Evolutionary conservation across 768 basidiomycete genomes (phyloP), one percentile per base, ranked within the genome.

Genomic region (Phallus indusiatus): DNA sequence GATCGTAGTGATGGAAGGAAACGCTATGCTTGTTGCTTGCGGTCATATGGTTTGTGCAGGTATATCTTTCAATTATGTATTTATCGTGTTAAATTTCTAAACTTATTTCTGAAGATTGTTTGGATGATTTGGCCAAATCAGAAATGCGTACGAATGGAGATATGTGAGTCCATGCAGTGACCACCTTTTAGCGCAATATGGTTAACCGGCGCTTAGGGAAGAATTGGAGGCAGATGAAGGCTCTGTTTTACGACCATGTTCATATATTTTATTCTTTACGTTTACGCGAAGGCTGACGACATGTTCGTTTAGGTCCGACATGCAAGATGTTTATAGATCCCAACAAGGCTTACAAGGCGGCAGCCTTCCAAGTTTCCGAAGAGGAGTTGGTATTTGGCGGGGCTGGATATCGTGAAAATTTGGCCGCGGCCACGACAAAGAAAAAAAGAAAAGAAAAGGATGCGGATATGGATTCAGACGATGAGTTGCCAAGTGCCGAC

Each of bases 301-400:
- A 9, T 21, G n/a, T 55, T 17, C n/a, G 21, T 18, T 18, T 20
- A 57, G 56, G 86, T 67, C 85, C 84, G 6, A 80, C 74, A 1
- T 93, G 90, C 71, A 81, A 83, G 66, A 77, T 77, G 65, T 83
- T 84, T 75, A 77, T 80, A 56, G 81, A 86, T 62, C 72, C 81
- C 16, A 69, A 24, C 33, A 59, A 59, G 21, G 11, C 84, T 24
- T 93, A 86, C 77, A 75, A 75, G 48, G 76, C 82, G 1, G 69
- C 71, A 1, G 87, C 87, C 0, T 92, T 93, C 64, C 80, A 86
- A 64, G 85, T 89, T 0, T 75, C 80, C 0, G 76, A 78, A 2
- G 79, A 83, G 37, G 85, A 88, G 58, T 64, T 88, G 6, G 68
- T 52, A 11, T 59, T 59, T n/a, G 57, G 57, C 6, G 50, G 57